Percentiles rank a stretch among this genome's conserved stretches.
Conservation (phyloP, 2,329 filamentous ascomycete species). For the Colletotrichum kahawae region DNA sequence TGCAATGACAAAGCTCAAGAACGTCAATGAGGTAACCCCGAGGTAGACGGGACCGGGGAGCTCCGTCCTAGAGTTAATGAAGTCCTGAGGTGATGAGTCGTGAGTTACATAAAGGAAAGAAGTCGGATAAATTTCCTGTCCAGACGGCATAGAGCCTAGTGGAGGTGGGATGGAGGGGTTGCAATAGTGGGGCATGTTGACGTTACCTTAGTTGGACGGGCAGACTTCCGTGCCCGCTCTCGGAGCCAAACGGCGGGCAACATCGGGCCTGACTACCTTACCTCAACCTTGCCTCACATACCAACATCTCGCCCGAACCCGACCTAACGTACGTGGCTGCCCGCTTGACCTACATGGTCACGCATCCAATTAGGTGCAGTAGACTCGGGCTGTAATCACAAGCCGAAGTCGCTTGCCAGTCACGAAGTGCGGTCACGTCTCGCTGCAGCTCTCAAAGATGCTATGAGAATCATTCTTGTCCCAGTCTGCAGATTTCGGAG, state of each 20-base stretch:
- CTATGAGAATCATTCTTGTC: neutral
- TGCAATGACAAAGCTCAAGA: neutral
- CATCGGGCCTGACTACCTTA: neutral
- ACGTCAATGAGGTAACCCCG: neutral
- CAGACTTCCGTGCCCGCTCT: conserved; percentile 8
- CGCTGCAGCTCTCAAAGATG: neutral
- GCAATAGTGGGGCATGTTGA: conserved; percentile 18
- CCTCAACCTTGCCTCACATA: neutral
- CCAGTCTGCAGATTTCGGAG: conserved; percentile 3
- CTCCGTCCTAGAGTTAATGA: neutral
- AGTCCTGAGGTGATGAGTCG: neutral
- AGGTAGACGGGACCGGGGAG: neutral
- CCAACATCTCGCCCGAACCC: neutral
- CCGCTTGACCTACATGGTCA: neutral
- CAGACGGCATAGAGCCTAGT: neutral
- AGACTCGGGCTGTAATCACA: neutral
- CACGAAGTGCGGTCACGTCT: neutral
- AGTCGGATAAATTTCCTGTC: neutral
- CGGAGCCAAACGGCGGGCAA: conserved; percentile 11
- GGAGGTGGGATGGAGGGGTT: neutral
- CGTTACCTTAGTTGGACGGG: conserved; percentile 1
- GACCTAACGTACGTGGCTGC: neutral
- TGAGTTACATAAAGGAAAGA: conserved; percentile 6
- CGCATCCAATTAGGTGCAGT: neutral
- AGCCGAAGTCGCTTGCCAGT: neutral